Evolutionary conservation across 2,329 filamentous ascomycete species (phyloP), one percentile per base, ranked within the genome.

Genomic region (Torrubiella hemipterigena): DNA sequence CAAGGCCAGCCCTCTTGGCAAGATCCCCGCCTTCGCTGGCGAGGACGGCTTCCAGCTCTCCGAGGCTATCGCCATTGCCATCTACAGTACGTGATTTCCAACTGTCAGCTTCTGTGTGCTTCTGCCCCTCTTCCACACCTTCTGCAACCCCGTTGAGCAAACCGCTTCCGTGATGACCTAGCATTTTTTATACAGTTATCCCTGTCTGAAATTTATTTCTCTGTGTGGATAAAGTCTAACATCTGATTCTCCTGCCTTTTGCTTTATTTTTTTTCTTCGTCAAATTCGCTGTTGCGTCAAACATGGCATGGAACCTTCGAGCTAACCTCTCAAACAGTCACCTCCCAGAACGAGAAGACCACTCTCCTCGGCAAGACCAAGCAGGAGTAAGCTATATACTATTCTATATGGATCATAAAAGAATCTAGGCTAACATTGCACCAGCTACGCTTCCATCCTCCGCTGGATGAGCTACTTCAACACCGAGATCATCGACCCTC

Each of bases 341-440:
- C 91, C 52, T 96, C 91, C 50, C 91, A 98, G 70, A 98, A 98
- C 63, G 91, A 96, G 80, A 96, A 96, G 81, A 98, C 91, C 51
- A 93, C 86, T 48, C 86, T 98, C 46, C 78, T 98, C 51, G 91
- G 91, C 57, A 96, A 96, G 81, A 98, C 87, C 68, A 98, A 98
- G 81, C 89, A 98, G 73, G 91, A 98, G 77, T 86, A 67, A 58
- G 69, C 21, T 16, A 16, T n/a, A 30, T 29, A 9, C 15, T 56
- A 36, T n/a, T n/a, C 13, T 16, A 16, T n/a, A n/a, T 12, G 15
- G 17, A 28, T 7, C 4, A 9, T 18, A 14, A n/a, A 31, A 15
- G 14, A 32, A 37, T 21, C 26, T 31, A 40, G 28, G 35, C 25
- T 13, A 20, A 18, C 19, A 22, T 17, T 26, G 15, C 17, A 13